A percentile compares a stretch with the other conserved stretches of the same genome.
These are phyloP conservation scores for Exophiala phaeomuriformis DNA, from an alignment of 2,329 filamentous ascomycete genomes.

Conservation along the genomic window DNA sequence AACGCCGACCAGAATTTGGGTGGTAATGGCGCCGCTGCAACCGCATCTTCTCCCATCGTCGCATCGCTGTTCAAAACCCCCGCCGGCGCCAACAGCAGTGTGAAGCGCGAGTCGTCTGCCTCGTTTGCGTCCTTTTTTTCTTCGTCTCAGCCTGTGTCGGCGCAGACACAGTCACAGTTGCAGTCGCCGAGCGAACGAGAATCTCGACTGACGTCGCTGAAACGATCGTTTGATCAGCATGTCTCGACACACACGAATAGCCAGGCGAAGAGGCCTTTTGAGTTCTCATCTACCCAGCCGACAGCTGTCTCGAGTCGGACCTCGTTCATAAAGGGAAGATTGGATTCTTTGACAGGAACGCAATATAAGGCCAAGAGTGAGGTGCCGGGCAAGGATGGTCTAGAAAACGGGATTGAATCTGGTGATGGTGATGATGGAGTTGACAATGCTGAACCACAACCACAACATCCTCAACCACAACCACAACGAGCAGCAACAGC, in stretches of 20 bases:
- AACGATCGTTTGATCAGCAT: conserved; percentile 30
- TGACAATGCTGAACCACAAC: too few relatives aligned
- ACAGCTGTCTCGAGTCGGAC: conserved; percentile 12
- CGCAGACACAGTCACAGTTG: too few relatives aligned
- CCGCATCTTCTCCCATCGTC: conserved; percentile 34
- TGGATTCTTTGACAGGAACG: conserved; percentile 4
- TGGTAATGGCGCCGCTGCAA: conserved; percentile 30
- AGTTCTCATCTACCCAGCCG: conserved; percentile 7
- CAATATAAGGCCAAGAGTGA: background rate
- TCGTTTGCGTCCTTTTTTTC: conserved; percentile 23
- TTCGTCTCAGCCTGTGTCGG: conserved; percentile 25
- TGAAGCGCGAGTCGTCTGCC: conserved; percentile 33
- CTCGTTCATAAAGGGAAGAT: conserved; percentile 28
- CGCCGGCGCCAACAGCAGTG: conserved; percentile 12
- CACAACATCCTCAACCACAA: too few relatives aligned
- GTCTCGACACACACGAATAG: background rate
- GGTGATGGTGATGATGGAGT: too few relatives aligned
- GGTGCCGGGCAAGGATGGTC: background rate
- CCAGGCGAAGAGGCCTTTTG: background rate
- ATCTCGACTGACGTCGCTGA: conserved; percentile 27
- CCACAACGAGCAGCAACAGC: background rate
- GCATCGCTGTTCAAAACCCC: conserved; percentile 51
- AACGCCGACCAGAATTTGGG: conserved; percentile 26
- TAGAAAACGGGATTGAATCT: background rate
- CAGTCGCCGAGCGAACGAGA: too few relatives aligned